Conservation (phyloP, 1,284 basidiomycete genomes). For the Stereum hirsutum region DNA sequence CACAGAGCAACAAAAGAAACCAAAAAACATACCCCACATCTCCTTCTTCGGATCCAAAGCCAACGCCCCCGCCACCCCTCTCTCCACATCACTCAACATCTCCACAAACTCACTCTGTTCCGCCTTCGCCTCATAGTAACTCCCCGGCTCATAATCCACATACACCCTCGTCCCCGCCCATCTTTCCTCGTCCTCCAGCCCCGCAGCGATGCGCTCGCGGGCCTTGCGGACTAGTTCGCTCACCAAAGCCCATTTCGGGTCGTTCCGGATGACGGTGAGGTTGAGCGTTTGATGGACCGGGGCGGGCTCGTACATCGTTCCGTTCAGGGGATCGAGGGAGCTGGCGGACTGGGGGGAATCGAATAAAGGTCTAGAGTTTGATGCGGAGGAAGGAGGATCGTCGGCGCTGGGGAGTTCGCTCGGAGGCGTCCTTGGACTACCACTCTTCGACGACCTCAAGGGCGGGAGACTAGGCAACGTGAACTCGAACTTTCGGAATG, state of each 20-base stretch:
- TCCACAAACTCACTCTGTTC: slow-evolving; percentile 2
- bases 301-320: too few relatives aligned
- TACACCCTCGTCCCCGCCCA: slow-evolving; percentile 12
- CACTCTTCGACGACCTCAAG: too few relatives aligned
- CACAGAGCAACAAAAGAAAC: slow-evolving; percentile 1
- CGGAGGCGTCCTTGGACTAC: too few relatives aligned
- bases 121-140: background rate
- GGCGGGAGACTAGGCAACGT: too few relatives aligned
- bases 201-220: too few relatives aligned
- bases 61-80: slow-evolving; percentile 11
- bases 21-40: slow-evolving; percentile 40
- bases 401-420: too few relatives aligned
- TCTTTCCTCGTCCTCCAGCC: too few relatives aligned
- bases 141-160: slow-evolving; percentile 13
- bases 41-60: slow-evolving; percentile 22
- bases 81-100: slow-evolving; percentile 6
- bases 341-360: too few relatives aligned
- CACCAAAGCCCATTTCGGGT: slow-evolving; percentile 24
- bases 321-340: too few relatives aligned
- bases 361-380: too few relatives aligned
- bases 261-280: slow-evolving; percentile 17
- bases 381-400: too few relatives aligned
- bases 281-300: background rate
- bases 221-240: slow-evolving; percentile 8
- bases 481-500: too few relatives aligned